Evolutionary conservation across 495 filamentous ascomycete genomes (phyloP).

Genomic region (Penicilliopsis zonata): DNA sequence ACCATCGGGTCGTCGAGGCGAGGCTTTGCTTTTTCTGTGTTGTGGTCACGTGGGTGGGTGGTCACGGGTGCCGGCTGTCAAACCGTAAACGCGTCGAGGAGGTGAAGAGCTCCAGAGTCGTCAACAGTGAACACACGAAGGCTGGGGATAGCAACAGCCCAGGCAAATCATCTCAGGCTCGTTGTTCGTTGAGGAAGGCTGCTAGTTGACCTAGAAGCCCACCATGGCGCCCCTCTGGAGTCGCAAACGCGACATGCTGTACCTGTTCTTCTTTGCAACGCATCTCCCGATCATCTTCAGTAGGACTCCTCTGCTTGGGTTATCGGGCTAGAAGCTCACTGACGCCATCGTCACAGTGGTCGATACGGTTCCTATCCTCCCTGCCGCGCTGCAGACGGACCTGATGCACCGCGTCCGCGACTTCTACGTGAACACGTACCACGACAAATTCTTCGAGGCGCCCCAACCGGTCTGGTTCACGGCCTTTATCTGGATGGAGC

Average conservation of each 20-base stretch:
- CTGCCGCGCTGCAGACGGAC: slow-evolving; percentile 35
- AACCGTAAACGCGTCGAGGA: too few relatives aligned
- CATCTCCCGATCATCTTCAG: slow-evolving; percentile 58
- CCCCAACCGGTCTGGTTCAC: slow-evolving; percentile 57
- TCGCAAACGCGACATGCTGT: slow-evolving; percentile 44
- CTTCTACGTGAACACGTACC: slow-evolving; percentile 56
- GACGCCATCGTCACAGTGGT: slow-evolving; percentile 34
- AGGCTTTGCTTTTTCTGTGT: slow-evolving; percentile 4
- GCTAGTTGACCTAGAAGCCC: too few relatives aligned
- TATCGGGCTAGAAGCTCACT: slow-evolving; percentile 2
- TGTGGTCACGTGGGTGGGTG: neutral
- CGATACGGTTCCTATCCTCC: slow-evolving; percentile 56
- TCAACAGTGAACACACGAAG: too few relatives aligned
- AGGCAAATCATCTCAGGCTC: too few relatives aligned
- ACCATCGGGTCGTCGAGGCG: slow-evolving; percentile 6
- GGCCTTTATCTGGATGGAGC: slow-evolving; percentile 56
- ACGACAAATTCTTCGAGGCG: slow-evolving; percentile 63
- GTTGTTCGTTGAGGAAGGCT: too few relatives aligned
- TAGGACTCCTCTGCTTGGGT: slow-evolving; percentile 17
- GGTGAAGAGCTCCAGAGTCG: too few relatives aligned
- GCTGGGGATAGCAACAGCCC: too few relatives aligned
- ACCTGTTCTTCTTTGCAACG: slow-evolving; percentile 58
- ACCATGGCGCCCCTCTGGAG: slow-evolving; percentile 21
- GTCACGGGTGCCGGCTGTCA: too few relatives aligned
- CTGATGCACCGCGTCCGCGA: slow-evolving; percentile 39